Base-by-base conservation (phyloP, 1,284 basidiomycete species). In the Cutaneotrichosporon cyanovorans region DNA sequence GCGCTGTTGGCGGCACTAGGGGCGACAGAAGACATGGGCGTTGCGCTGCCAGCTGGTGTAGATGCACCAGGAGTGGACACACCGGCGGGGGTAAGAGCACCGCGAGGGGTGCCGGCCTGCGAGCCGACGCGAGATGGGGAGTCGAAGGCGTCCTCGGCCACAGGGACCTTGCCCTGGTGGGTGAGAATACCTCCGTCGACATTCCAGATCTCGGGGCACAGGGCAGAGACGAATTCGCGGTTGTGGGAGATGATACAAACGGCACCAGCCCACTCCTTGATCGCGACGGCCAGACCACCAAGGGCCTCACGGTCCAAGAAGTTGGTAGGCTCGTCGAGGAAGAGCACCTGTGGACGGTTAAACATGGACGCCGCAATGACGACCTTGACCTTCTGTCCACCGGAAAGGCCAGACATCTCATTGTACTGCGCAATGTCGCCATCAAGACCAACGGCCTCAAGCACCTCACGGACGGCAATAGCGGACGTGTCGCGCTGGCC, bases 171-270 rank as follows among this genome's bases (percentile, higher is more conserved):
- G 64, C 89, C 92, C 74, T 89, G 83, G 59, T 87, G 85, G 18
- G 83, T 83, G 72, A 98, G 79, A 21, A 79, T 78, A 30, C 75
- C 75, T 45, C 55, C 61, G 42, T 76, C 74, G 59, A 76, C 75
- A 58, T 76, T 71, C 77, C 77, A 78, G 65, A 72, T 68, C 51
- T 73, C 70, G 37, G 69, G 66, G 85, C 89, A 92, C 41, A 92
- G 76, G 12, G 87, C 85, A 34, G 80, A 77, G 23, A 93, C 86
- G 61, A 93, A 95, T 76, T 95, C 89, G 60, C 58, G 61, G 74
- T 93, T 93, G 76, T 96, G 92, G 47, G 90, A 95, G 68, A 97
- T 96, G 75, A 95, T 95, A 61, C 93, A 86, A 44, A 97, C 90
- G 33, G 91, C 93, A 56, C 92, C 92, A 50, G 82, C 82, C 92